Evolutionary conservation across 305 asterid species (phyloP).

Genomic region (Fraxinus platypoda): DNA sequence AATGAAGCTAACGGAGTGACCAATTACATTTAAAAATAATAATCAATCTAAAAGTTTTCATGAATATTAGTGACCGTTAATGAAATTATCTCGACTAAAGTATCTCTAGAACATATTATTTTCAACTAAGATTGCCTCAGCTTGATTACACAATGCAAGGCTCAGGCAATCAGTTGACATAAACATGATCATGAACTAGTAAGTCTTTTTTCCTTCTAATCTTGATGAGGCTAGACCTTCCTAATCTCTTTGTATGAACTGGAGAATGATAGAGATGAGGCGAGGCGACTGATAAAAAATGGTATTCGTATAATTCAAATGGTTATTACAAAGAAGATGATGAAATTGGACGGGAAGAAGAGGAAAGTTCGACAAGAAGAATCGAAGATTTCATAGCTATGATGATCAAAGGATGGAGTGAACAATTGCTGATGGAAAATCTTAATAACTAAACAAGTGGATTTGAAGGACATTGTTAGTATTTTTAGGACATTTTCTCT

Average conservation of each 20-base stretch:
- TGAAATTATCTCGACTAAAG: not conserved
- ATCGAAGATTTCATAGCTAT: conserved; percentile 38
- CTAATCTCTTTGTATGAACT: conserved; percentile 1
- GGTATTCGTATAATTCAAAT: not conserved
- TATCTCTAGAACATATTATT: not conserved
- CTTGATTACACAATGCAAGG: not conserved
- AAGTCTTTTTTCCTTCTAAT: not conserved
- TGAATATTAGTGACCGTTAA: no score
- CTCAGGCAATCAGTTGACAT: no score
- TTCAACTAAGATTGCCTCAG: not conserved
- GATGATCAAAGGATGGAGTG: conserved; percentile 37
- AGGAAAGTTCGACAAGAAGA: conserved; percentile 20
- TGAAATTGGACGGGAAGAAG: not conserved
- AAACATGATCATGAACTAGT: no score
- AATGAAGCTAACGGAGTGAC: no score
- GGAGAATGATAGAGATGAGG: not conserved
- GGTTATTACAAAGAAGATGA: not conserved
- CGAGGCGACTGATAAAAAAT: not conserved
- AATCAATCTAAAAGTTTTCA: no score
- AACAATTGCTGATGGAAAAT: conserved; percentile 33
- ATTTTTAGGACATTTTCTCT: no score
- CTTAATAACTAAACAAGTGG: not conserved
- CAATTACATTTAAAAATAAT: no score
- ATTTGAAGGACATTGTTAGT: not conserved
- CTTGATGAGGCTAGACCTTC: conserved; percentile 10